Percentiles rank a stretch among this genome's conserved stretches.
phyloP scores from a whole-genome alignment of 2,329 filamentous ascomycete genomes.

The Penicillium sp. region DNA sequence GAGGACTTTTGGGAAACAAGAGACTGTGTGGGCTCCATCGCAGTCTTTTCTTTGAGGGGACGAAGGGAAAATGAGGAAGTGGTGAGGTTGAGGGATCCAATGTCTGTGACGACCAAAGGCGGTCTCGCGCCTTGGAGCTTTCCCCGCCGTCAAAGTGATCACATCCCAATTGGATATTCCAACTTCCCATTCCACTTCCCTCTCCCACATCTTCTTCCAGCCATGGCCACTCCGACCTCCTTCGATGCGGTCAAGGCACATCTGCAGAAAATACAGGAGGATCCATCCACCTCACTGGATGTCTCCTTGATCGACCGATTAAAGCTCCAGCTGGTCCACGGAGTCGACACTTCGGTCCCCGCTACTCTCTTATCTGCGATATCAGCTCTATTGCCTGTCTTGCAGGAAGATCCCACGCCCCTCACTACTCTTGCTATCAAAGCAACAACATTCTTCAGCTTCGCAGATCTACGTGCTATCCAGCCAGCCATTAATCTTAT shows the following conservation, averaged over 20 bases:
- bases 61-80: not conserved
- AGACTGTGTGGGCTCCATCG: conserved; percentile 56
- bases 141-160: conserved; percentile 29
- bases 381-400: conserved; percentile 54
- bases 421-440: conserved; percentile 58
- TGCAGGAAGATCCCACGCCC: conserved; percentile 63
- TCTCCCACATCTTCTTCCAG: not conserved
- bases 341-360: conserved; percentile 40
- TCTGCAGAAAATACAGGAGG: conserved; percentile 48
- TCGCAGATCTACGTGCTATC: conserved; percentile 53
- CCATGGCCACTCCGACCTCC: conserved; percentile 41
- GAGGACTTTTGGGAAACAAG: conserved; percentile 70
- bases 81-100: not conserved
- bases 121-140: conserved; percentile 7
- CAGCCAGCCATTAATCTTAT: conserved; percentile 58
- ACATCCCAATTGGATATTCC: too few relatives aligned
- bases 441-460: conserved; percentile 54
- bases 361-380: conserved; percentile 50
- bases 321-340: conserved; percentile 46
- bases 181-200: too few relatives aligned
- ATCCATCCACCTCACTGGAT: conserved; percentile 53
- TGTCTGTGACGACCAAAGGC: conserved; percentile 18
- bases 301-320: conserved; percentile 55
- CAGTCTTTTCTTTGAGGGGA: conserved; percentile 23
- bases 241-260: conserved; percentile 45